These are phyloP conservation scores for Anisodus tanguticus DNA, from an alignment of 257 asterid species.

Conservation along the genomic window DNA sequence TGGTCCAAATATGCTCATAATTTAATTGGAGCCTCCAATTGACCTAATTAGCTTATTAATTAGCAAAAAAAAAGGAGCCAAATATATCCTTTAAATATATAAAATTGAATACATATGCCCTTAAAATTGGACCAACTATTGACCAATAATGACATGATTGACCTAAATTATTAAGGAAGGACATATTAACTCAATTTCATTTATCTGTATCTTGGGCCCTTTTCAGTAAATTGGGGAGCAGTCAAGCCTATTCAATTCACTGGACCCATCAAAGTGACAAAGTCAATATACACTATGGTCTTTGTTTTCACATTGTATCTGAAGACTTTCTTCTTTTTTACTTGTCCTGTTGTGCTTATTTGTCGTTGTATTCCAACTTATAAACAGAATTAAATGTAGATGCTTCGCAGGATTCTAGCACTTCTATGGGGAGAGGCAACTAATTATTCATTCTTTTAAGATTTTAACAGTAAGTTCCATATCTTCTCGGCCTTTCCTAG, in stretches of 20 bases:
- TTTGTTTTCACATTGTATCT: constrained; percentile 23
- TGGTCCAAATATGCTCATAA: too few species aligned
- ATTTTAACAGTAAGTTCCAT: constrained; percentile 35
- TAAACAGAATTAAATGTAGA: constrained; percentile 19
- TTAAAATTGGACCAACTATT: too few species aligned
- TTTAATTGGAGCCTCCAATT: too few species aligned
- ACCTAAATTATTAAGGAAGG: too few species aligned
- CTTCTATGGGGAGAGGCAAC: neutral
- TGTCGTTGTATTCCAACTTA: neutral
- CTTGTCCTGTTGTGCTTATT: constrained; percentile 18
- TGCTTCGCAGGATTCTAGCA: neutral
- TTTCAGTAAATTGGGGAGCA: too few species aligned
- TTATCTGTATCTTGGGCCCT: too few species aligned
- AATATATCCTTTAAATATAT: too few species aligned
- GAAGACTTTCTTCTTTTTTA: constrained; percentile 17
- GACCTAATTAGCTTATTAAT: too few species aligned
- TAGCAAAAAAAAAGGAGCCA: too few species aligned
- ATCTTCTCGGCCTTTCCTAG: constrained; percentile 40
- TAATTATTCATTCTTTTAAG: neutral
- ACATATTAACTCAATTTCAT: too few species aligned
- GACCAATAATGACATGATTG: too few species aligned
- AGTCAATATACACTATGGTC: neutral
- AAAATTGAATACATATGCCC: too few species aligned
- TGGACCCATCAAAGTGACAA: constrained; percentile 11
- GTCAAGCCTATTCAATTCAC: neutral